A percentile compares a stretch with the other conserved stretches of the same genome.
Conservation (phyloP, 495 filamentous ascomycete genomes). For the Terfezia claveryi region DNA sequence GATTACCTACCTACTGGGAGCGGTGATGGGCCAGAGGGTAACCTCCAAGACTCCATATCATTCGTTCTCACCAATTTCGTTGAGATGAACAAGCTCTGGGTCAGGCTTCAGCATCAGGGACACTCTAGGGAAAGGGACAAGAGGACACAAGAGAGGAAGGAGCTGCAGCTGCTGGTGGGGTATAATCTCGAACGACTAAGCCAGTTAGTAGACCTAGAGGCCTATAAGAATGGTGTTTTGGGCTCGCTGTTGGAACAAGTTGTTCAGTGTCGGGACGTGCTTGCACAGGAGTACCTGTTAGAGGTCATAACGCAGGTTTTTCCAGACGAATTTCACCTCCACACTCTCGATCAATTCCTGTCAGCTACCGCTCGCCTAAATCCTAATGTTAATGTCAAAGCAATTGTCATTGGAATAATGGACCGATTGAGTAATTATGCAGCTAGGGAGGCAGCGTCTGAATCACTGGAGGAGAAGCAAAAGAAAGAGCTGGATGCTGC, state of each 20-base stretch:
- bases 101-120: conserved; percentile 88
- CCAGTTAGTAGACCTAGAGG: conserved; percentile 82
- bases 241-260: conserved; percentile 84
- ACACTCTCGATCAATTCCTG: conserved; percentile 83
- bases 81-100: conserved; percentile 99
- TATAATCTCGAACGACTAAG: conserved; percentile 89
- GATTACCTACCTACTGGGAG: conserved; percentile 64
- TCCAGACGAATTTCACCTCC: conserved; percentile 92
- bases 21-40: conserved; percentile 85
- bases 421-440: conserved; percentile 85
- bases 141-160: conserved; percentile 80
- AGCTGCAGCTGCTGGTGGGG: conserved; percentile 83
- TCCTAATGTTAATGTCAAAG: conserved; percentile 90
- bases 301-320: conserved; percentile 99
- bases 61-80: conserved; percentile 97
- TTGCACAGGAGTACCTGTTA: conserved; percentile 91
- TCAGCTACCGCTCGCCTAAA: conserved; percentile 79
- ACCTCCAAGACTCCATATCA: conserved; percentile 89
- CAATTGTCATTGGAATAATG: conserved; percentile 95
- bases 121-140: conserved; percentile 85
- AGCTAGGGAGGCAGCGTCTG: conserved; percentile 58
- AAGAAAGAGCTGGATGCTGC: conserved; percentile 72
- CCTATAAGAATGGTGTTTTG: conserved; percentile 78
- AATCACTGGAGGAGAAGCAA: conserved; percentile 43
- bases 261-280: conserved; percentile 87